Percentiles rank a stretch among this genome's conserved stretches.
phyloP scores from a whole-genome alignment of 2,329 filamentous ascomycete genomes.

The Aspergillus proliferans region DNA sequence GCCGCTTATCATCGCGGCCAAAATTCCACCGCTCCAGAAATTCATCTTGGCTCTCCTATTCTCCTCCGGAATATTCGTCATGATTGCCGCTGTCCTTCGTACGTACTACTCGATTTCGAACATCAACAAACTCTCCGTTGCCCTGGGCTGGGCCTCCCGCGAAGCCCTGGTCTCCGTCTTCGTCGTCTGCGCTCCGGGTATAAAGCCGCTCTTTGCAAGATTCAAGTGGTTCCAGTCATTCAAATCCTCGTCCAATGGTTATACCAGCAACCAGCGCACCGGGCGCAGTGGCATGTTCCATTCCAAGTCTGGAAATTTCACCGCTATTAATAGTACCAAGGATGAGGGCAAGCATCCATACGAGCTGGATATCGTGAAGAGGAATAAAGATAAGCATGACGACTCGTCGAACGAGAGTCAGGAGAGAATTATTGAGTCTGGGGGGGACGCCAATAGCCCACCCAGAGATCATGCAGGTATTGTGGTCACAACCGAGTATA shows the following conservation, averaged over 20 bases:
- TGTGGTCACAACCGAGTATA: conserved; percentile 8
- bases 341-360: conserved; percentile 4
- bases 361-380: conserved; percentile 1
- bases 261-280: conserved; percentile 1
- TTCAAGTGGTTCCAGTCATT: conserved; percentile 7
- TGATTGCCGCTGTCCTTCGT: conserved; percentile 13
- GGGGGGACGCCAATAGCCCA: not conserved
- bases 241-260: not conserved
- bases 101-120: conserved; percentile 18
- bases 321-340: not conserved
- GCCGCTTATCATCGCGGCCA: conserved; percentile 11
- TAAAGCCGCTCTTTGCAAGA: conserved; percentile 11
- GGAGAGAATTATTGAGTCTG: conserved; percentile 8
- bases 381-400: not conserved
- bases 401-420: conserved; percentile 8
- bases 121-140: conserved; percentile 8
- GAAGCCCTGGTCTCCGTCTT: conserved; percentile 12
- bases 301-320: conserved; percentile 2
- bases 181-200: conserved; percentile 12
- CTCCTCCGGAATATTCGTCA: conserved; percentile 15
- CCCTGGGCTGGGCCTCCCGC: conserved; percentile 15
- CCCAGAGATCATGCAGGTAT: conserved; percentile 4
- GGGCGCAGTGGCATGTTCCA: not conserved
- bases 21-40: conserved; percentile 11
- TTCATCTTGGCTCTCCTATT: conserved; percentile 11